Conservation (phyloP, 2,329 filamentous ascomycete genomes). For the Trichoderma sp. region DNA sequence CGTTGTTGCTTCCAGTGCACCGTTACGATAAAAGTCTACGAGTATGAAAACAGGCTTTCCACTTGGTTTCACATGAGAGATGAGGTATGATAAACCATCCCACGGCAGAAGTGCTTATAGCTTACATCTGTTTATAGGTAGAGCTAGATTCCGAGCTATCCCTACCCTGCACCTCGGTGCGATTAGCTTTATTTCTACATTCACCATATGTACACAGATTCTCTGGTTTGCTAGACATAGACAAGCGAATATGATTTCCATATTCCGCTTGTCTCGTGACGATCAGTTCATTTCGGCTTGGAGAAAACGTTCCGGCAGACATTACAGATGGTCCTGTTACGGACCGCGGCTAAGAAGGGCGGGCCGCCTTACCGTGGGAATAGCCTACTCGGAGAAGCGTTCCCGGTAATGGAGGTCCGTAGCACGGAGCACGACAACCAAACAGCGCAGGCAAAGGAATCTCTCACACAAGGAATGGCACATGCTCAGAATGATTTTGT, state of each 20-base stretch:
- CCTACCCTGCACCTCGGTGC: neutral
- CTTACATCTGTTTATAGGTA: neutral
- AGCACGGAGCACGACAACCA: neutral
- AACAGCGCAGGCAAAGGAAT: neutral
- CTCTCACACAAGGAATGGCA: neutral
- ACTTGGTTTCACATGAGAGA: neutral
- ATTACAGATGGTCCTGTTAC: neutral
- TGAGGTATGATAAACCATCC: neutral
- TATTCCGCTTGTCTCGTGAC: neutral
- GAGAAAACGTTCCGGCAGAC: neutral
- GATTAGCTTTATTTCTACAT: neutral
- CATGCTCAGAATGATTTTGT: neutral
- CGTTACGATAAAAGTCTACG: neutral
- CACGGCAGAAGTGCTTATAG: neutral
- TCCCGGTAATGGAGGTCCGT: neutral
- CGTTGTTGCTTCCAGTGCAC: neutral
- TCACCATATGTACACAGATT: neutral
- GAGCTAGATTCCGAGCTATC: neutral
- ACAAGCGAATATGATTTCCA: neutral
- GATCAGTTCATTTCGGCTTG: neutral
- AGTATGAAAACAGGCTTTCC: neutral
- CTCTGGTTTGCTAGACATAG: neutral
- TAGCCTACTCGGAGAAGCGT: neutral
- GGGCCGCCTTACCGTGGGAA: neutral
- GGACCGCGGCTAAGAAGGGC: conserved; percentile 54